These are phyloP conservation scores for Aspergillus clavatus DNA, from an alignment of 2,329 filamentous ascomycete genomes.

Conservation along the genomic window DNA sequence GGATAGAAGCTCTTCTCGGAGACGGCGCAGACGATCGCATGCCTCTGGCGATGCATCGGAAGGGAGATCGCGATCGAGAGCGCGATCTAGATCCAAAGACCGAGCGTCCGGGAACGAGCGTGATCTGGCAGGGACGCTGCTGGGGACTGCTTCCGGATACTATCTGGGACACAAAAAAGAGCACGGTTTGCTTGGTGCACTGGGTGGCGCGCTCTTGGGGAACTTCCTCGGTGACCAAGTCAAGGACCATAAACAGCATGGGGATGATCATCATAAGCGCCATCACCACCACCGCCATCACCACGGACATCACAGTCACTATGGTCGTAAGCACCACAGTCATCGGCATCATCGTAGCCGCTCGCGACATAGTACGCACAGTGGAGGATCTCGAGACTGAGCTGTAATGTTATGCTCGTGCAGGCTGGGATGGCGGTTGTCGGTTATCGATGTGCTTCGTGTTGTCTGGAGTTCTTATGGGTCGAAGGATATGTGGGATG, in stretches of 20 bases:
- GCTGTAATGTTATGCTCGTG: too few species aligned
- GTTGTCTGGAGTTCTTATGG: too few species aligned
- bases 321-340: slow-evolving; percentile 7
- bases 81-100: slow-evolving; percentile 44
- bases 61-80: slow-evolving; percentile 20
- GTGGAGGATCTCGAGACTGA: slow-evolving; percentile 6
- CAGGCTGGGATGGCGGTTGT: too few species aligned
- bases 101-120: slow-evolving; percentile 44
- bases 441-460: background rate
- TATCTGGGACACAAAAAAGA: slow-evolving; percentile 53
- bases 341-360: slow-evolving; percentile 20
- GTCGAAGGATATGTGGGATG: too few species aligned
- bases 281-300: slow-evolving; percentile 16
- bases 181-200: slow-evolving; percentile 54
- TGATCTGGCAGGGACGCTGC: slow-evolving; percentile 53
- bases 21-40: background rate
- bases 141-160: slow-evolving; percentile 54
- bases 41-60: background rate
- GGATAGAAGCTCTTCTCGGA: background rate
- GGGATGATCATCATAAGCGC: slow-evolving; percentile 5
- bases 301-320: slow-evolving; percentile 10
- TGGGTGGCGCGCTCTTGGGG: slow-evolving; percentile 55
- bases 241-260: slow-evolving; percentile 41
- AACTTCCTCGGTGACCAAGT: slow-evolving; percentile 52
- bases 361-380: slow-evolving; percentile 19